Evolutionary conservation across 2,329 filamentous ascomycete species (phyloP).

Genomic region (Rachicladosporium sp.): DNA sequence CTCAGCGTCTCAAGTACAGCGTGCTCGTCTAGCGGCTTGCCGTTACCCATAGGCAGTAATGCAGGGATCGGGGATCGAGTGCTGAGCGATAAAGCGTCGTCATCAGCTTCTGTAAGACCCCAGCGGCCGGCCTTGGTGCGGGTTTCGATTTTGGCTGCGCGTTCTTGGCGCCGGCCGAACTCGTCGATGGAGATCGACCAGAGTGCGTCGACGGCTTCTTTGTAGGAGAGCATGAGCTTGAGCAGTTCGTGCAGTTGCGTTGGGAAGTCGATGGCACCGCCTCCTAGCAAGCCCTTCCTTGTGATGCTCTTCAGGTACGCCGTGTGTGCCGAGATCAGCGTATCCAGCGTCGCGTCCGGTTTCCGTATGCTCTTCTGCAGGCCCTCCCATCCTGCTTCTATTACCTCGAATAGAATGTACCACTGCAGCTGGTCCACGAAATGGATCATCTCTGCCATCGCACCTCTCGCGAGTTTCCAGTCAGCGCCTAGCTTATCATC

Average conservation of each 20-base stretch:
- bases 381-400: slow-evolving; percentile 89
- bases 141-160: slow-evolving; percentile 58
- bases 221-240: slow-evolving; percentile 85
- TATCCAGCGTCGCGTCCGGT: slow-evolving; percentile 83
- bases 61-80: slow-evolving; percentile 27
- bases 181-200: slow-evolving; percentile 93
- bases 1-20: slow-evolving; percentile 64
- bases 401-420: slow-evolving; percentile 97
- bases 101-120: slow-evolving; percentile 47
- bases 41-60: slow-evolving; percentile 22
- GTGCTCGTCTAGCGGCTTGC: slow-evolving; percentile 28
- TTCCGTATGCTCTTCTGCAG: slow-evolving; percentile 64
- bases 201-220: slow-evolving; percentile 82
- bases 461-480: slow-evolving; percentile 83
- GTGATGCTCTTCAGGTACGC: slow-evolving; percentile 89
- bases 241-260: slow-evolving; percentile 84
- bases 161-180: slow-evolving; percentile 79
- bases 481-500: slow-evolving; percentile 49
- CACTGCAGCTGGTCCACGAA: slow-evolving; percentile 96
- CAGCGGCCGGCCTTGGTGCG: slow-evolving; percentile 52
- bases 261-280: slow-evolving; percentile 58
- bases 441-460: slow-evolving; percentile 94
- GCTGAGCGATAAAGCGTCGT: slow-evolving; percentile 21
- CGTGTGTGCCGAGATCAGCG: slow-evolving; percentile 83
- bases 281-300: slow-evolving; percentile 84